A percentile compares a stretch with the other conserved stretches of the same genome.
Evolutionary conservation across 805 yeast genomes (phyloP).

Genomic region (Suhomyces faveliae): DNA sequence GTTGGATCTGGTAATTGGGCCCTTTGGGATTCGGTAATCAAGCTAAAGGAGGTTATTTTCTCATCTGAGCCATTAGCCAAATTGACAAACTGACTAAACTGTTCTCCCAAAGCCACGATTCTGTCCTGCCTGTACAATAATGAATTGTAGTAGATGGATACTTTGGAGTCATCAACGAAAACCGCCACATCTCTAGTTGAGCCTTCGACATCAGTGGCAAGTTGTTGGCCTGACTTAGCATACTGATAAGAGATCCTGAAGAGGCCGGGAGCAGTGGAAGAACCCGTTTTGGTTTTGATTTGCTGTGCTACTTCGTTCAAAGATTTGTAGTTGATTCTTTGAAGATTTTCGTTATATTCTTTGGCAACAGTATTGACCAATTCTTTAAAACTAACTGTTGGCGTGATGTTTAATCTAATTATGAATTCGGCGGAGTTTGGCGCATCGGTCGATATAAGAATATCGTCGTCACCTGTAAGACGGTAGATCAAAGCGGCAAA

Average conservation of each 20-base stretch:
- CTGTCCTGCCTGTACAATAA: constrained; percentile 71
- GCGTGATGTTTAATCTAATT: constrained; percentile 59
- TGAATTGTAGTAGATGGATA: constrained; percentile 64
- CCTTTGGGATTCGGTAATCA: constrained; percentile 67
- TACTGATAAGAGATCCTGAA: constrained; percentile 62
- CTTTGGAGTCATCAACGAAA: constrained; percentile 34
- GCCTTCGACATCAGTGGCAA: constrained; percentile 49
- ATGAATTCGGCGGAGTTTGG: constrained; percentile 47
- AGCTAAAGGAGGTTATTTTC: constrained; percentile 57
- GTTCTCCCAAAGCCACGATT: constrained; percentile 67
- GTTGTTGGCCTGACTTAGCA: constrained; percentile 36
- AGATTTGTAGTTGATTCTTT: constrained; percentile 41
- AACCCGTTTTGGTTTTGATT: constrained; percentile 48
- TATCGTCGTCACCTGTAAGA: constrained; percentile 91
- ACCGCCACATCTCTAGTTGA: constrained; percentile 65
- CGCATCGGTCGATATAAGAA: constrained; percentile 74
- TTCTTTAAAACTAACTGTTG: constrained; percentile 52
- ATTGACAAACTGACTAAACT: constrained; percentile 55
- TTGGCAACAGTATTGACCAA: constrained; percentile 47
- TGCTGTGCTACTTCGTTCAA: constrained; percentile 56
- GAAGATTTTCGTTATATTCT: constrained; percentile 34
- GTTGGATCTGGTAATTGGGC: constrained; percentile 82
- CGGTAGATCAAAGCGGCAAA: constrained; percentile 73
- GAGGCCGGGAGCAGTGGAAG: constrained; percentile 60
- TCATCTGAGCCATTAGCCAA: constrained; percentile 34